Percentiles rank a stretch among this genome's conserved stretches.
Evolutionary conservation across 768 basidiomycete genomes (phyloP).

Genomic region (Tricholoma flavovirens): DNA sequence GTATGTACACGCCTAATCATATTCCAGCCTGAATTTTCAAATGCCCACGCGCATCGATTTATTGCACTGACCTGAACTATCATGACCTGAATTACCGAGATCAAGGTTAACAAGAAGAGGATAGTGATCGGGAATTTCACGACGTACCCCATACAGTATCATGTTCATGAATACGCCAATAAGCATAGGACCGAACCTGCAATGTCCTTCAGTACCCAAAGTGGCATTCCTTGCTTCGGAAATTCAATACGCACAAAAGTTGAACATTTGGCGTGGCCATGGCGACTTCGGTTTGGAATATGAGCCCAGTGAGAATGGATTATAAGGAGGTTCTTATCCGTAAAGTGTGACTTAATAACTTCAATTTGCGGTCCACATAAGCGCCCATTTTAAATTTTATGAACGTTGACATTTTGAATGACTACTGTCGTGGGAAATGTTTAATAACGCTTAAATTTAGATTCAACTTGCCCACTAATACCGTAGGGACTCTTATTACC

Average conservation of each 20-base stretch:
- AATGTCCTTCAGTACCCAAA: neutral
- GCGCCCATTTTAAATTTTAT: neutral
- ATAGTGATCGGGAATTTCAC: neutral
- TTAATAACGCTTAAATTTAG: neutral
- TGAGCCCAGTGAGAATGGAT: neutral
- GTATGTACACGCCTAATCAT: slow-evolving; percentile 25
- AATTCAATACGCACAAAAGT: neutral
- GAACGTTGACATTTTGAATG: neutral
- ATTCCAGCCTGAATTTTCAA: neutral
- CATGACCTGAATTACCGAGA: slow-evolving; percentile 5
- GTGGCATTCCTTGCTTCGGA: neutral
- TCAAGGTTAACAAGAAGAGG: neutral
- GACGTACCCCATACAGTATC: slow-evolving; percentile 28
- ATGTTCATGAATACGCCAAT: neutral
- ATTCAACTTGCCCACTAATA: too few relatives aligned
- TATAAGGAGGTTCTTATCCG: neutral
- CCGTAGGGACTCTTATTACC: too few relatives aligned
- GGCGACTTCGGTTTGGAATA: neutral
- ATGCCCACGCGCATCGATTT: neutral
- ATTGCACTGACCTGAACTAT: slow-evolving; percentile 7
- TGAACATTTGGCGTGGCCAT: neutral
- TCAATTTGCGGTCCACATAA: neutral
- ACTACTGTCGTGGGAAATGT: neutral
- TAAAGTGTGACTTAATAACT: neutral
- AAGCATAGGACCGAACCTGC: neutral